Conservation (phyloP, 2,329 filamentous ascomycete genomes). For the Xylaria polymorpha region DNA sequence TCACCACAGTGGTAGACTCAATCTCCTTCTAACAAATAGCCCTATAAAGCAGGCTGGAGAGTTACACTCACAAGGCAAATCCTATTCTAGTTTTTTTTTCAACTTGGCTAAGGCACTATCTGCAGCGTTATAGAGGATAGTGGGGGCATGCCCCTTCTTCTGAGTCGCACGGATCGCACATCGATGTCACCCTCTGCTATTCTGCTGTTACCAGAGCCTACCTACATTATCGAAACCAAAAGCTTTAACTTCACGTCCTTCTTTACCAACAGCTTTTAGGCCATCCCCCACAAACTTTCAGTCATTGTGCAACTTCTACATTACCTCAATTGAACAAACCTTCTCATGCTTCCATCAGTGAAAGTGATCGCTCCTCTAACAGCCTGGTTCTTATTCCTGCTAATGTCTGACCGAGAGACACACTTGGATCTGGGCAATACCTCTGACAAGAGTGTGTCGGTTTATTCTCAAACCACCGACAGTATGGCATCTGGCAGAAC, state of each 20-base stretch:
- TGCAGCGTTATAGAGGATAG: background rate
- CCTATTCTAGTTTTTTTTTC: background rate
- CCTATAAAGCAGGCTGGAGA: background rate
- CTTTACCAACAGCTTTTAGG: background rate
- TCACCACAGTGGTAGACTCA: background rate
- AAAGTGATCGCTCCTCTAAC: background rate
- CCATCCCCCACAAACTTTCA: background rate
- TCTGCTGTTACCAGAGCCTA: background rate
- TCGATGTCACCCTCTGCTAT: background rate
- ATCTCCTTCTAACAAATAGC: constrained; percentile 3
- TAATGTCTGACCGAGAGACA: background rate
- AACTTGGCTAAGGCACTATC: background rate
- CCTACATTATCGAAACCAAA: background rate
- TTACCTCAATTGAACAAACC: background rate
- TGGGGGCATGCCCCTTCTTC: background rate
- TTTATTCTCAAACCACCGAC: constrained; percentile 13
- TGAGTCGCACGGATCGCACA: background rate
- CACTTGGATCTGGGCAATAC: background rate
- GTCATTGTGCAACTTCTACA: background rate
- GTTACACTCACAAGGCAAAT: background rate
- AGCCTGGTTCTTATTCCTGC: background rate
- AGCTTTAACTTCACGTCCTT: constrained; percentile 4
- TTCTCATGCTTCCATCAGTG: background rate
- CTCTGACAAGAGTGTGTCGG: constrained; percentile 8
- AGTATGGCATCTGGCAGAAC: constrained; percentile 1